Conservation (phyloP, 2,329 filamentous ascomycete genomes). For the Huntiella moniliformis region DNA sequence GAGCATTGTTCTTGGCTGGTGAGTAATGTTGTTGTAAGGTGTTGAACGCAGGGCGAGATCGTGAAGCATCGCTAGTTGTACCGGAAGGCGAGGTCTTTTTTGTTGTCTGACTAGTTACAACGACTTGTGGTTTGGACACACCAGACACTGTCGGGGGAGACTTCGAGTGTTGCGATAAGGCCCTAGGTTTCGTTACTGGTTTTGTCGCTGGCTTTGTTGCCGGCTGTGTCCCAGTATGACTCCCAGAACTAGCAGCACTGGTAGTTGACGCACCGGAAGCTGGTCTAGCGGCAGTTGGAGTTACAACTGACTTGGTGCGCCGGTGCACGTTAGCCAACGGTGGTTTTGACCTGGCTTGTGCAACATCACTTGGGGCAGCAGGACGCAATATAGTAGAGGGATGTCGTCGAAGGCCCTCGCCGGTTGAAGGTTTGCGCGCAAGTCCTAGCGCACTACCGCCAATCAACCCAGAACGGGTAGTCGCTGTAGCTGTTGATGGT, state of each 20-base stretch:
- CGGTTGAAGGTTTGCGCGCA: conserved; percentile 6
- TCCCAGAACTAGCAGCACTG: not conserved
- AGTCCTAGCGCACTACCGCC: not conserved
- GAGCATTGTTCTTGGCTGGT: conserved; percentile 37
- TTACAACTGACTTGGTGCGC: conserved; percentile 3
- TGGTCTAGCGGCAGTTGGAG: not conserved
- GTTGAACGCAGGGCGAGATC: conserved; percentile 36
- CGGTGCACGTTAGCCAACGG: conserved; percentile 1
- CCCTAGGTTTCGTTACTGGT: conserved; percentile 14
- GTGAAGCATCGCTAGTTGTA: conserved; percentile 16
- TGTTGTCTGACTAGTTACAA: not conserved
- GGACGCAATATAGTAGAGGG: not conserved
- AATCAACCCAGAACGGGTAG: not conserved
- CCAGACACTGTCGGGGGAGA: not conserved
- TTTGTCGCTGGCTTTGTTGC: not conserved
- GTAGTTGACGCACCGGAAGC: not conserved
- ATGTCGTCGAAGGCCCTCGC: not conserved
- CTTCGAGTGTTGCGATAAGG: conserved; percentile 11
- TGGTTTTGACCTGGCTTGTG: not conserved
- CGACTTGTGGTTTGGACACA: not conserved
- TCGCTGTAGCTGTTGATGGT: not conserved
- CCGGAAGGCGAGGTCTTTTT: conserved; percentile 6
- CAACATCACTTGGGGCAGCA: not conserved
- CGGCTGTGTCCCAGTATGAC: too few relatives aligned
- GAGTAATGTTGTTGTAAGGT: conserved; percentile 50